Conservation (phyloP, 768 basidiomycete genomes). For the Boletus tylopilopsis region DNA sequence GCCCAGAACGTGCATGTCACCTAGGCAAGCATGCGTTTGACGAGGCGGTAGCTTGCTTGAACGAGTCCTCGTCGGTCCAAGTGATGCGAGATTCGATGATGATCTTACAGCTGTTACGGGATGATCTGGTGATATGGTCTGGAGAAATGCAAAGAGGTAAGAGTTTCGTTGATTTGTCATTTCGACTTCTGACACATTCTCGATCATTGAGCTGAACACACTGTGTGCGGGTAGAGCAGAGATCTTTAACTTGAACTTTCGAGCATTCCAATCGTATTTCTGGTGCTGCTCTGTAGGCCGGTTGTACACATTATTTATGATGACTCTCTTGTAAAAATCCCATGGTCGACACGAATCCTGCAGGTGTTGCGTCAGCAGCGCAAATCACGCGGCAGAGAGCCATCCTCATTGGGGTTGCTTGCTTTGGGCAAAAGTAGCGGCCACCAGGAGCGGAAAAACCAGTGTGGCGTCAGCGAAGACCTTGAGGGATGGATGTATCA, state of each 20-base stretch:
- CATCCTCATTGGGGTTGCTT: conserved; percentile 2
- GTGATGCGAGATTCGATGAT: conserved; percentile 70
- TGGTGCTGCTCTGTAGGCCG: not conserved
- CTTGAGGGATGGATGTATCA: conserved; percentile 23
- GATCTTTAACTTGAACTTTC: not conserved
- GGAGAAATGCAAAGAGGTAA: conserved; percentile 58
- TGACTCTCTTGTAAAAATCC: not conserved
- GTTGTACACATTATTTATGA: conserved; percentile 13
- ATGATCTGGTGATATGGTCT: conserved; percentile 86
- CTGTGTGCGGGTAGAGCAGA: conserved; percentile 13
- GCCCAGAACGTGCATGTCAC: conserved; percentile 83
- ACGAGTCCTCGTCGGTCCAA: conserved; percentile 39
- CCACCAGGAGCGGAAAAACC: conserved; percentile 92
- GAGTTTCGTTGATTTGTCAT: not conserved
- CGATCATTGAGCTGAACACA: conserved; percentile 22
- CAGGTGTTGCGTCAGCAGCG: not conserved
- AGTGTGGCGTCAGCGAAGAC: conserved; percentile 97
- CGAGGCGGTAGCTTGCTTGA: conserved; percentile 73
- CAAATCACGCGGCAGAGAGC: not conserved
- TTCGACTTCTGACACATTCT: conserved; percentile 12
- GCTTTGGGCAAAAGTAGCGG: conserved; percentile 82
- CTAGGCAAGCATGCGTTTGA: conserved; percentile 92
- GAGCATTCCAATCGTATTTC: not conserved
- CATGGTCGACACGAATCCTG: not conserved
- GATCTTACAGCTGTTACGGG: conserved; percentile 77